A percentile compares a stretch with the other conserved stretches of the same genome.
Evolutionary conservation across 2,329 filamentous ascomycete genomes (phyloP).

Genomic region (Calonectria henricotiae): DNA sequence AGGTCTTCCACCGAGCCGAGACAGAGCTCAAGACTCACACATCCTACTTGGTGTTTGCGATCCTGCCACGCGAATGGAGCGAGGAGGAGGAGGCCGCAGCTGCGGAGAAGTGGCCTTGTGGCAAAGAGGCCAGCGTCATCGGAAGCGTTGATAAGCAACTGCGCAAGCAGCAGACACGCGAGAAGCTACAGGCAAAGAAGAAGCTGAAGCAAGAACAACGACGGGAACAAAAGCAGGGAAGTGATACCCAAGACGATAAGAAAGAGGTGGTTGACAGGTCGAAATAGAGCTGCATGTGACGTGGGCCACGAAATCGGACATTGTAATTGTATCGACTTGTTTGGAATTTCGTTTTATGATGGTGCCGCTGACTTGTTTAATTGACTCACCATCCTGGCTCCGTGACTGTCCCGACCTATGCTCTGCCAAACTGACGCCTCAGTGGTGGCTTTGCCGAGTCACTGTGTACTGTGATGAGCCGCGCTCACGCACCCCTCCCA

Average conservation of each 20-base stretch:
- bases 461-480: background rate
- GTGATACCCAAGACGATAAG: constrained; percentile 45
- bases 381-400: background rate
- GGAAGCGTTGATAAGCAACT: constrained; percentile 70
- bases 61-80: constrained; percentile 89
- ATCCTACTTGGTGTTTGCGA: constrained; percentile 95
- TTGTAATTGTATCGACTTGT: constrained; percentile 34
- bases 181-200: constrained; percentile 66
- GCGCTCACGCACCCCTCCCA: too few relatives aligned
- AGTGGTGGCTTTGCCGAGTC: constrained; percentile 7
- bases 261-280: constrained; percentile 40
- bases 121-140: constrained; percentile 68
- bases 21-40: constrained; percentile 95
- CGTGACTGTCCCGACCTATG: constrained; percentile 4
- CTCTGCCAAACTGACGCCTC: constrained; percentile 2
- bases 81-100: constrained; percentile 84
- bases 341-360: constrained; percentile 15
- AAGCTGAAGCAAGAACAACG: constrained; percentile 57
- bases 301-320: background rate
- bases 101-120: constrained; percentile 76
- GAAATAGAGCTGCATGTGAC: constrained; percentile 39
- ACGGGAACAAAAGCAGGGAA: constrained; percentile 6
- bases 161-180: constrained; percentile 72
- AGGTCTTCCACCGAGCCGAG: constrained; percentile 86
- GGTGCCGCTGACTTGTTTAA: background rate